Base-by-base conservation (phyloP, 179 eudicot species). In the Gypsophila paniculata region DNA sequence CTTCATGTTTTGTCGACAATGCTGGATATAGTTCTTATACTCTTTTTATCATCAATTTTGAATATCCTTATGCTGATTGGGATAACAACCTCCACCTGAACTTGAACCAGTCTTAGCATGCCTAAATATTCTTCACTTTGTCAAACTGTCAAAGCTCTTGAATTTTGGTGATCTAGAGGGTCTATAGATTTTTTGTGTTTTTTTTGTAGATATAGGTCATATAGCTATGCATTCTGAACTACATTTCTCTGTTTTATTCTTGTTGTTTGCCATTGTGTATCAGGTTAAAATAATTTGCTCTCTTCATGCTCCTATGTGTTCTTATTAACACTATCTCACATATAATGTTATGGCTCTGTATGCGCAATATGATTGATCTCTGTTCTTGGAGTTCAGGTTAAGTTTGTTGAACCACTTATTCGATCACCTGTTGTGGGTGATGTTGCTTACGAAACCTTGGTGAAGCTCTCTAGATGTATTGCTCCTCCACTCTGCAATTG, bases 401-500 rank as follows among this genome's bases (percentile, higher is more conserved):
- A 82, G 59, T 88, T 90, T 78, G 93, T 95, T 53, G 83, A 82
- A 59, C 96, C 97, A 29, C 82, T 92, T 65, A 79, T 95, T 52
- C 77, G 85, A 14, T 95, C 99, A 42, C 86, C 90, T 19, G 77
- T 95, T 68, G 98, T 89, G 59, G 86, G 90, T 74, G 90, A 83
- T 78, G 88, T 68, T 75, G 98, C 99, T 6, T 95, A 79, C 82
- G 96, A 86, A 76, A 85, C 96, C 36, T 71, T 92, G 88, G 93
- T 90, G 83, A 87, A 88, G 76, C 96, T 92, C 61, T 85, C 96
- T 44, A 88, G 81, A 71, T 92, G 98, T 85, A 83, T 87, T 74
- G 88, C 92, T 72, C 82, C 94, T 78, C 99, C 99, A 36, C 86
- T 95, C 65, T 85, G 88, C 74, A 86, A 87, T 76, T 95, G 93